Percentiles rank a stretch among this genome's conserved stretches.
phyloP scores from a whole-genome alignment of 805 yeast species.

The Allodekkera sacchari region DNA sequence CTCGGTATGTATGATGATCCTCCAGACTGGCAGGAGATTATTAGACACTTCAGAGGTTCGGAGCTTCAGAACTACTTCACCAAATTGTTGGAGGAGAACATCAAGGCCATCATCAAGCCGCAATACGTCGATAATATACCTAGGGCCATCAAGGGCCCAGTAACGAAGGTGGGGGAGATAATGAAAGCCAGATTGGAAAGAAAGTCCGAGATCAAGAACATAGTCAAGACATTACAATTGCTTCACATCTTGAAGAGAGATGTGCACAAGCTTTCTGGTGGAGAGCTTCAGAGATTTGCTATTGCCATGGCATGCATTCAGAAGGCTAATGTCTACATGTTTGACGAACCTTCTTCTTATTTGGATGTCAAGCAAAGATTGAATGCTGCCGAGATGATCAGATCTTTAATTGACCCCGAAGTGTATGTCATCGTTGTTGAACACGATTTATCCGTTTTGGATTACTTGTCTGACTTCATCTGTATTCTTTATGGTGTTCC shows the following conservation, averaged over 20 bases:
- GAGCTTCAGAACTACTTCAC: constrained; percentile 96
- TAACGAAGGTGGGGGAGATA: constrained; percentile 78
- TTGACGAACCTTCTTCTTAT: constrained; percentile 98
- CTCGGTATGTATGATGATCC: constrained; percentile 92
- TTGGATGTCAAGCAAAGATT: constrained; percentile 98
- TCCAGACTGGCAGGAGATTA: constrained; percentile 94
- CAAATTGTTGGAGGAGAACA: constrained; percentile 85
- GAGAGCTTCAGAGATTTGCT: constrained; percentile 97
- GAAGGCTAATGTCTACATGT: constrained; percentile 93
- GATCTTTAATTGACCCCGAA: constrained; percentile 71
- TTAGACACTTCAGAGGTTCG: constrained; percentile 89
- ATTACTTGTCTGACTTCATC: constrained; percentile 91
- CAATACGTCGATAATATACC: constrained; percentile 98
- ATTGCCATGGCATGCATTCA: constrained; percentile 96
- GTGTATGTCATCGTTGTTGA: constrained; percentile 93
- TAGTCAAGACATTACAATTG: constrained; percentile 68
- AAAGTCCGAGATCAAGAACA: constrained; percentile 45
- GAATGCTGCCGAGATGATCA: constrained; percentile 91
- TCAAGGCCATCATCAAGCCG: constrained; percentile 96
- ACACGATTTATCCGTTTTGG: constrained; percentile 96
- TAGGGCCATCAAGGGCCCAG: constrained; percentile 87
- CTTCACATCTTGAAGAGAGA: constrained; percentile 76
- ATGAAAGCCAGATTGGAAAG: constrained; percentile 73
- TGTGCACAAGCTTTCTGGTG: constrained; percentile 87
- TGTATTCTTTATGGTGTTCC: constrained; percentile 98